Conservation (phyloP, 1,284 basidiomycete genomes). For the Coniferiporia sulphurascens region DNA sequence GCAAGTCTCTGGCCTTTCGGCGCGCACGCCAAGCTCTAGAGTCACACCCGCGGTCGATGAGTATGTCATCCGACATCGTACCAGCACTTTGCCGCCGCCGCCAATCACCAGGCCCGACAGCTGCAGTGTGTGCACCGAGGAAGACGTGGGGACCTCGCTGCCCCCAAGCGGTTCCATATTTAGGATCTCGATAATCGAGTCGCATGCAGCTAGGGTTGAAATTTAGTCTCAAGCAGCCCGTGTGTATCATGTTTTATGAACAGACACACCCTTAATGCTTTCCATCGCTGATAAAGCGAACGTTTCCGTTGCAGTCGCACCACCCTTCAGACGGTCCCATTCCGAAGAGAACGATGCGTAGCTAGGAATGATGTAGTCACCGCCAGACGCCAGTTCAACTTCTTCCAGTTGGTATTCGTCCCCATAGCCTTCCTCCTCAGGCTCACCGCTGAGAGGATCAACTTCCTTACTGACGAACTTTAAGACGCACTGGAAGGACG, state of each 20-base stretch:
- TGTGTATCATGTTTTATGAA: conserved; percentile 17
- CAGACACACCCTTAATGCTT: conserved; percentile 78
- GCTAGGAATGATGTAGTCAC: conserved; percentile 91
- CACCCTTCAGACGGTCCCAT: conserved; percentile 87
- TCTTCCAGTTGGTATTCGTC: conserved; percentile 99
- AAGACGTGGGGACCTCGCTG: conserved; percentile 74
- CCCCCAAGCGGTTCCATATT: conserved; percentile 97
- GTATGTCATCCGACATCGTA: conserved; percentile 94
- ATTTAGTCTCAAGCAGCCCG: conserved; percentile 16
- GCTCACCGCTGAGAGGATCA: conserved; percentile 93
- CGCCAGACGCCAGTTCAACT: conserved; percentile 85
- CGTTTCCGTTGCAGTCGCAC: conserved; percentile 82
- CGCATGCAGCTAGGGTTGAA: conserved; percentile 71
- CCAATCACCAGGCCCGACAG: conserved; percentile 85
- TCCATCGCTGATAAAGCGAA: conserved; percentile 93
- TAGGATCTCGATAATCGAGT: conserved; percentile 89
- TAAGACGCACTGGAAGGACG: conserved; percentile 90
- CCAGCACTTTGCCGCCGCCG: conserved; percentile 91
- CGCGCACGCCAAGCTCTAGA: conserved; percentile 89
- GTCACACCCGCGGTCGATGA: conserved; percentile 90
- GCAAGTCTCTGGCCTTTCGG: conserved; percentile 84
- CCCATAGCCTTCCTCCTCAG: conserved; percentile 97
- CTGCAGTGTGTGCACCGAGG: conserved; percentile 92
- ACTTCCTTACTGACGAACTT: conserved; percentile 98
- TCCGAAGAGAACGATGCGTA: conserved; percentile 90